phyloP scores from a whole-genome alignment of 2,329 filamentous ascomycete species.

The Xylaria polymorpha region DNA sequence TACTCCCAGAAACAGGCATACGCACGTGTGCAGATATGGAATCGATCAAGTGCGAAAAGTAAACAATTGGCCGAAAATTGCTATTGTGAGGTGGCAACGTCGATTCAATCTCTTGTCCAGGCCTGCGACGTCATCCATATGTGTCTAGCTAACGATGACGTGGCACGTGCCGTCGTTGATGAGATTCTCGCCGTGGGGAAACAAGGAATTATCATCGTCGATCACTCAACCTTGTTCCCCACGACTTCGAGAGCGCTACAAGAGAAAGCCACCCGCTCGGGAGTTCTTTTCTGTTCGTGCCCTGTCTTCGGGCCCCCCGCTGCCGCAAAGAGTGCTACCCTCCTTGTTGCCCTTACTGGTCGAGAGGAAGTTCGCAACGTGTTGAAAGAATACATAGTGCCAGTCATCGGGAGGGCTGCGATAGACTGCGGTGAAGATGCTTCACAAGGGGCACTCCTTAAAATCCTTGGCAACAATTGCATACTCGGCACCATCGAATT shows the following conservation, averaged over 20 bases:
- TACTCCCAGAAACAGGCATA: not conserved
- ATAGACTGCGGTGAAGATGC: constrained; percentile 15
- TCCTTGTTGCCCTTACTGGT: constrained; percentile 14
- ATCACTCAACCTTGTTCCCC: not conserved
- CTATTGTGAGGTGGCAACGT: not conserved
- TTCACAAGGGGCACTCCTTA: constrained; percentile 16
- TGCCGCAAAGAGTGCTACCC: not conserved
- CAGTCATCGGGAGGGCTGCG: constrained; percentile 8
- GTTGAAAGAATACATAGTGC: constrained; percentile 17
- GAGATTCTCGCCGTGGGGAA: not conserved
- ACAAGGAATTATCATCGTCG: not conserved
- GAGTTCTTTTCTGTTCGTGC: not conserved
- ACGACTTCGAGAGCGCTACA: not conserved
- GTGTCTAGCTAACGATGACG: constrained; percentile 2
- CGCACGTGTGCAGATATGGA: not conserved
- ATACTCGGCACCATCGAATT: constrained; percentile 21
- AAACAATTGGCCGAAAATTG: not conserved
- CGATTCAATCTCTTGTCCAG: not conserved
- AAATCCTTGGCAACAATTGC: constrained; percentile 15
- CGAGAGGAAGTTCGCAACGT: constrained; percentile 5
- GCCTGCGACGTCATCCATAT: not conserved
- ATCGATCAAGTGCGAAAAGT: not conserved
- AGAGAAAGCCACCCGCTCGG: not conserved
- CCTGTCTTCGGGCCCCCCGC: not conserved
- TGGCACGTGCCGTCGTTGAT: not conserved